These are phyloP conservation scores for Rhynchospora pubera DNA, from an alignment of 176 grass and related monocot species.

Conservation along the genomic window DNA sequence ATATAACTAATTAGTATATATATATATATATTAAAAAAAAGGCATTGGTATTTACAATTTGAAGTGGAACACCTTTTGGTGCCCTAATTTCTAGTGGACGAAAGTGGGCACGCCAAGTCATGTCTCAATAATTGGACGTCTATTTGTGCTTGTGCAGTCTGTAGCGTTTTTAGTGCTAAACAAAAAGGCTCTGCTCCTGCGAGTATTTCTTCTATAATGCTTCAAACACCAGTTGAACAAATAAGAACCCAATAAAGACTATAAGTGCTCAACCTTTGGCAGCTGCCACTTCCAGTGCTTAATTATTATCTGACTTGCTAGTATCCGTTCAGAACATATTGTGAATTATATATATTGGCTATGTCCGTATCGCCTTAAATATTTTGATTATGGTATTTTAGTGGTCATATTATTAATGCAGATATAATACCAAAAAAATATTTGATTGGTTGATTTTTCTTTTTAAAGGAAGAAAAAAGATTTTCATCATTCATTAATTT, in stretches of 20 bases:
- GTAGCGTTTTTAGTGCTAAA: background rate
- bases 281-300: background rate
- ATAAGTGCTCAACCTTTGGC: background rate
- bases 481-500: too few relatives aligned
- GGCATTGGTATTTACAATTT: background rate
- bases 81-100: background rate
- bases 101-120: background rate
- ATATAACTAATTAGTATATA: background rate
- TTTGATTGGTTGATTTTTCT: too few relatives aligned
- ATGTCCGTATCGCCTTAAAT: too few relatives aligned
- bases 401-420: too few relatives aligned
- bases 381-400: too few relatives aligned
- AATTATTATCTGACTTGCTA: background rate
- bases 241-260: background rate
- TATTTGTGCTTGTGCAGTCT: background rate
- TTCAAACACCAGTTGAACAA: background rate
- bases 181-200: background rate
- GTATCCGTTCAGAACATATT: background rate
- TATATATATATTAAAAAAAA: too few relatives aligned
- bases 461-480: too few relatives aligned
- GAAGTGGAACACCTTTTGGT: background rate
- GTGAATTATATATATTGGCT: background rate
- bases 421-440: too few relatives aligned
- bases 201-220: background rate
- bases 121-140: constrained; percentile 17